Base-by-base conservation (phyloP, 345 rosid genomes). In the Brassica cretica region DNA sequence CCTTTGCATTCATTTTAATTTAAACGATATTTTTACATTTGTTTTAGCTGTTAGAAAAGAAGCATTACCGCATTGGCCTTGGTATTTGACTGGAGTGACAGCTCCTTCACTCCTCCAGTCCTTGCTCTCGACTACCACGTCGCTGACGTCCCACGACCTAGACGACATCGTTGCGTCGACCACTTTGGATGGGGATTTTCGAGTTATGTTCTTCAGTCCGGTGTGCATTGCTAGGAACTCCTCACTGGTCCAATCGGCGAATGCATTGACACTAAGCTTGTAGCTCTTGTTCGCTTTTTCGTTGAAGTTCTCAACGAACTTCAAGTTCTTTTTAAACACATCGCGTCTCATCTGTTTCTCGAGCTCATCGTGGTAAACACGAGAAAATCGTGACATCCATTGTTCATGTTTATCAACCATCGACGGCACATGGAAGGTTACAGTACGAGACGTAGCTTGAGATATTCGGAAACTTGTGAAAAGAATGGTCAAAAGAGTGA, bases 61-160 rank as follows among this genome's bases (percentile, higher is more conserved):
- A 41, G 72, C 32, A 71, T 65, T 76, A 82, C 87, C 88, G 62
- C 86, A 85, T 68, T 64, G 69, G 71, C 85, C 84, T 76, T 85
- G 86, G 62, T 85, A 70, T 63, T 82, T 82, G 68, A 85, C 75
- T 16, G 82, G 76, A 25, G 82, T 85, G 35, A 85, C 87, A 21
- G 84, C 85, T 51, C 84, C 84, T 69, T 79, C 77, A 62, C 41
- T 24, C 15, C 85, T 76, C 87, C 87, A 84, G 74, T 84, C 87
- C 41, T 77, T 66, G 32, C 72, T 84, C 74, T 86, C 64, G 19
- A 33, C 6, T 19, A 55, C 81, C 0, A 66, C 61, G 1, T 65
- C 64, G 19, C 78, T 79, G 9, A 84, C 46, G 15, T 82, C 80
- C 53, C 66, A 76, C 70, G 72, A 41, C 29, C 18, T 68, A 33